Conservation (phyloP, 305 asterid species). For the Andrographis paniculata region DNA sequence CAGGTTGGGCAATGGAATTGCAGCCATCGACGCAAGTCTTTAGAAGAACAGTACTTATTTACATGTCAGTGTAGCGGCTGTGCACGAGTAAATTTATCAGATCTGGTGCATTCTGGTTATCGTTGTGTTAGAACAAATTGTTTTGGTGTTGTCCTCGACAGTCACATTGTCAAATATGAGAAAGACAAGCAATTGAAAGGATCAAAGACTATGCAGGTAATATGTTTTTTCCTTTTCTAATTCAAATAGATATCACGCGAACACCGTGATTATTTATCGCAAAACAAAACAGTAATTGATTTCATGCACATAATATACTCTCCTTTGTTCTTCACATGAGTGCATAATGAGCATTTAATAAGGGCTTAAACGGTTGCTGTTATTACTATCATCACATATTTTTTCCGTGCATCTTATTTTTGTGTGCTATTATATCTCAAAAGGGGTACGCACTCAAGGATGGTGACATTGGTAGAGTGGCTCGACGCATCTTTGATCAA, state of each 20-base stretch:
- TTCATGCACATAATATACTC: too few species aligned
- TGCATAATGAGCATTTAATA: too few species aligned
- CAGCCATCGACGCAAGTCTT: conserved; percentile 47
- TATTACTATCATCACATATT: background rate
- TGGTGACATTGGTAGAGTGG: conserved; percentile 31
- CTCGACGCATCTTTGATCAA: conserved; percentile 30
- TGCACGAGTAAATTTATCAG: conserved; percentile 56
- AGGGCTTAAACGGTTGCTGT: too few species aligned
- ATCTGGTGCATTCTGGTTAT: conserved; percentile 62
- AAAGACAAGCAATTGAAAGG: conserved; percentile 31
- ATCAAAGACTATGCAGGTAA: conserved; percentile 42
- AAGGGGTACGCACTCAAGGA: conserved; percentile 31
- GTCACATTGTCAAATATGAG: conserved; percentile 39
- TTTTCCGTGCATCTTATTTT: background rate
- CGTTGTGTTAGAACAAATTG: conserved; percentile 57
- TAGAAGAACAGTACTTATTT: conserved; percentile 70
- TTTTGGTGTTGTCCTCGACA: conserved; percentile 65
- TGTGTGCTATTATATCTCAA: conserved; percentile 12
- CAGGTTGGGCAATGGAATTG: conserved; percentile 82
- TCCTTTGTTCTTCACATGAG: too few species aligned
- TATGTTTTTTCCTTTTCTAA: conserved; percentile 12
- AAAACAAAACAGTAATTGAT: too few species aligned
- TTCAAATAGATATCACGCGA: background rate
- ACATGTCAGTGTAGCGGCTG: conserved; percentile 77
- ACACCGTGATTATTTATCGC: too few species aligned